Evolutionary conservation across 345 rosid species (phyloP).

Genomic region (Ceriops decandra): DNA sequence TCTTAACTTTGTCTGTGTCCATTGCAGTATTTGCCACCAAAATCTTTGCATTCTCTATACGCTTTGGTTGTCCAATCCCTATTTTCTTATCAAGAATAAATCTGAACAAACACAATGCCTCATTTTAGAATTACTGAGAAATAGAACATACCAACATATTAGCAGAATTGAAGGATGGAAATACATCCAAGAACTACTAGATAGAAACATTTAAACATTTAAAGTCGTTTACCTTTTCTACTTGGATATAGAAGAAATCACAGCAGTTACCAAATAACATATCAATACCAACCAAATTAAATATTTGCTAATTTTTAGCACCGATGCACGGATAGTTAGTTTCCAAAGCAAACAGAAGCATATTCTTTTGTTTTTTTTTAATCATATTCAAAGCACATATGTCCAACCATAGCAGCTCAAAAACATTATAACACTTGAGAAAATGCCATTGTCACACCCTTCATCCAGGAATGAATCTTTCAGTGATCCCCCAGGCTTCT

Average conservation of each 20-base stretch:
- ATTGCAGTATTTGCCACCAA: slow-evolving; percentile 98
- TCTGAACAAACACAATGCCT: slow-evolving; percentile 28
- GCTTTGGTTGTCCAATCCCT: slow-evolving; percentile 94
- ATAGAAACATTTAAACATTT: background rate
- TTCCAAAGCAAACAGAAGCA: too few relatives aligned
- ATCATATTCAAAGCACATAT: background rate
- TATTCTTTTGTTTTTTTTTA: too few relatives aligned
- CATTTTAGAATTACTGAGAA: slow-evolving; percentile 8
- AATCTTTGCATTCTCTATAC: slow-evolving; percentile 90
- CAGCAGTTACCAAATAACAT: background rate
- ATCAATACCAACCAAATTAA: background rate
- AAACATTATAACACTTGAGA: background rate
- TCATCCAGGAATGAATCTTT: slow-evolving; percentile 97
- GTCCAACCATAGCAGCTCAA: background rate
- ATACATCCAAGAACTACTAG: background rate
- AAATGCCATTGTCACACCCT: slow-evolving; percentile 49
- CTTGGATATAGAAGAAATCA: background rate
- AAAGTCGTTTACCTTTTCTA: background rate
- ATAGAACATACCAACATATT: background rate
- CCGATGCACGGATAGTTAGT: too few relatives aligned
- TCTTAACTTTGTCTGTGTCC: slow-evolving; percentile 99
- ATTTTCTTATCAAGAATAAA: slow-evolving; percentile 99
- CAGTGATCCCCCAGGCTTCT: slow-evolving; percentile 95
- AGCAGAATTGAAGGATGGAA: background rate
- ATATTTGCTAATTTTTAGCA: too few relatives aligned